phyloP scores from a whole-genome alignment of 2,329 filamentous ascomycete species.

The Thielaviopsis ethacetica region DNA sequence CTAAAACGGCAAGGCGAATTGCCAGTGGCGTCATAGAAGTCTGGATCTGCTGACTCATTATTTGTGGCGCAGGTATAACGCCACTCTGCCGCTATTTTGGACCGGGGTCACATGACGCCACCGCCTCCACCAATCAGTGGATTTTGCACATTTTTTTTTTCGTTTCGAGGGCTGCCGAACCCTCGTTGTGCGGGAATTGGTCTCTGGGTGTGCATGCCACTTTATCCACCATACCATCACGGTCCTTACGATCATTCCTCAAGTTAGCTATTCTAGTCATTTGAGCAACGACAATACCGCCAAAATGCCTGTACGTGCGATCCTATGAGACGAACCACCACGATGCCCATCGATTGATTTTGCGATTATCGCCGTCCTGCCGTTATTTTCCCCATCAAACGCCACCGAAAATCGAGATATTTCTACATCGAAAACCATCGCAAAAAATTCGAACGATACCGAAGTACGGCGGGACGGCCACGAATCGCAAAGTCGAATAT shows the following conservation, averaged over 20 bases:
- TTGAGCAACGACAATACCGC: slow-evolving; percentile 12
- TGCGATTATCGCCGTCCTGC: slow-evolving; percentile 2
- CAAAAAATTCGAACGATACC: background rate
- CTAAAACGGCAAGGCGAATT: slow-evolving; percentile 1
- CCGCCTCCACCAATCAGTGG: slow-evolving; percentile 7
- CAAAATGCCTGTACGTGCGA: slow-evolving; percentile 13
- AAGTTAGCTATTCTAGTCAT: slow-evolving; percentile 12
- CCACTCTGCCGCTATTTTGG: background rate
- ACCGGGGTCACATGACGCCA: slow-evolving; percentile 4
- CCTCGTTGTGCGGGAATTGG: slow-evolving; percentile 8
- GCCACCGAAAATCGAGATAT: background rate
- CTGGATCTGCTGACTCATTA: background rate
- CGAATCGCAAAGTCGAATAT: background rate
- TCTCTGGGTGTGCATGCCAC: slow-evolving; percentile 8
- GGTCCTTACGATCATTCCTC: slow-evolving; percentile 8
- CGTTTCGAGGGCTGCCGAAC: slow-evolving; percentile 9
- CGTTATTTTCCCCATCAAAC: background rate
- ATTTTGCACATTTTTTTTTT: slow-evolving; percentile 12
- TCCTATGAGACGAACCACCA: slow-evolving; percentile 2
- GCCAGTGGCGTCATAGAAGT: slow-evolving; percentile 3
- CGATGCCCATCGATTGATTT: slow-evolving; percentile 9
- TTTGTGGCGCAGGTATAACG: background rate
- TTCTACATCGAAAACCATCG: background rate
- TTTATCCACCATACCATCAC: slow-evolving; percentile 12
- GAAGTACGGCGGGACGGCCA: background rate